Evolutionary conservation across 441 rosid species (phyloP).

Genomic region (Kokia cookei): DNA sequence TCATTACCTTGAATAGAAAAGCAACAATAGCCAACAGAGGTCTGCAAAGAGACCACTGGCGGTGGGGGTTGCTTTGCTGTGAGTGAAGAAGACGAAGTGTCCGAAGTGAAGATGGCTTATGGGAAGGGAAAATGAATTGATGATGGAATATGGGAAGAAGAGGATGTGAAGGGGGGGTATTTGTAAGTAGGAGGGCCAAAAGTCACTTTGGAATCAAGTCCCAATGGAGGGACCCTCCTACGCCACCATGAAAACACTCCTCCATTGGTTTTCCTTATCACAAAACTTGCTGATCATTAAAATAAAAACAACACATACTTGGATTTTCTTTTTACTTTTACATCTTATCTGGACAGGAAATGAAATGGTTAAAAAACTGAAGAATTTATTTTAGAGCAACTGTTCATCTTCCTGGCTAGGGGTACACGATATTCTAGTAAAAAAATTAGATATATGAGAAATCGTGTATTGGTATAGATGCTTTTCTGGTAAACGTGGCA

Average conservation of each 20-base stretch:
- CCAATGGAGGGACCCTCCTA: conserved; percentile 65
- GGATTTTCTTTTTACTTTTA: too few relatives aligned
- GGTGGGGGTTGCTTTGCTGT: conserved; percentile 7
- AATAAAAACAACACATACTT: not conserved
- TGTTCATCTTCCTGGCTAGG: not conserved
- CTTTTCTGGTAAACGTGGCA: conserved; percentile 34
- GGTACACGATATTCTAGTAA: conserved; percentile 1
- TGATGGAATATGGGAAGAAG: conserved; percentile 22
- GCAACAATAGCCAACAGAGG: conserved; percentile 45
- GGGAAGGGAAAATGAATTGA: conserved; percentile 4
- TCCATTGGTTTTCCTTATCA: conserved; percentile 20
- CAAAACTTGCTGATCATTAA: conserved; percentile 2
- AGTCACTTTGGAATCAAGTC: conserved; percentile 45
- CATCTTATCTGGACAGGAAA: not conserved
- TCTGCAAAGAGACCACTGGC: conserved; percentile 32
- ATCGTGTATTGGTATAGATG: conserved; percentile 23
- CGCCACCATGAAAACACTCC: conserved; percentile 34
- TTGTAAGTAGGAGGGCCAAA: conserved; percentile 31
- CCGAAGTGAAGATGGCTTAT: not conserved
- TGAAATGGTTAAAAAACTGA: not conserved
- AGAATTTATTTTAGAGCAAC: not conserved
- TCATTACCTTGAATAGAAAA: conserved; percentile 15
- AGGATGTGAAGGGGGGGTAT: conserved; percentile 31
- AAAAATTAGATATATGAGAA: not conserved
- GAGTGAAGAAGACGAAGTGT: not conserved